Evolutionary conservation across 495 filamentous ascomycete genomes (phyloP), one percentile per base, ranked within the genome.

Genomic region (Astrothelium subdiscretum): DNA sequence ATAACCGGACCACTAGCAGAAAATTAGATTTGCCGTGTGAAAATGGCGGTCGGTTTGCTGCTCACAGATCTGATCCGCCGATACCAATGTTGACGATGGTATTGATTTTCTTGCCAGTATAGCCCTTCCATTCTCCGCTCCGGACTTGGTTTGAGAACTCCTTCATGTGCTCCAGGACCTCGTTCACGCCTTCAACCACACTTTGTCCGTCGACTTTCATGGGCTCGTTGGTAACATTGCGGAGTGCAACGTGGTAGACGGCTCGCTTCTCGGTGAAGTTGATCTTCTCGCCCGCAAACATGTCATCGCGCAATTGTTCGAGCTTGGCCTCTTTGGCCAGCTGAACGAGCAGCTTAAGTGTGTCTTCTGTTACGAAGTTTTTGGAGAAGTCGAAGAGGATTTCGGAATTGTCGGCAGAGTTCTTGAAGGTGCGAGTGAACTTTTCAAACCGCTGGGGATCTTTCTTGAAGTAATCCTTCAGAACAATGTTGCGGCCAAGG

Each of bases 311-410:
- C 64, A 97, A 89, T 79, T 92, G 80, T 81, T 97, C 94, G 31
- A 98, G 71, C 67, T 85, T 83, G 60, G 91, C 91, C 75, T 97
- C 87, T 78, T 94, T 84, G 62, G 94, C 94, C 27, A 98, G 83
- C 78, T 94, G 80, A 65, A 96, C 81, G 42, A 98, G 79, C 59
- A 95, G 78, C 59, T 83, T 78, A n/a, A 97, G 76, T 3, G 94
- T 98, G 73, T 96, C 90, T 59, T 95, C 89, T 63, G 86, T 96
- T 62, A 98, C 75, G 75, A 97, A 90, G 81, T 98, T 98, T 85
- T 98, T 98, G 78, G 87, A 92, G 82, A 96, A 98, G 77, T 98
- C 94, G 74, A 97, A 98, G 38, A 97, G 82, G 72, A 90, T 92
- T 64, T 97, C 90, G 38, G 82, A 79, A 69, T 82, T 82, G 72